Evolutionary conservation across 1,284 basidiomycete genomes (phyloP), one percentile per base, ranked within the genome.

Genomic region (Cryptococcus depauperatus): DNA sequence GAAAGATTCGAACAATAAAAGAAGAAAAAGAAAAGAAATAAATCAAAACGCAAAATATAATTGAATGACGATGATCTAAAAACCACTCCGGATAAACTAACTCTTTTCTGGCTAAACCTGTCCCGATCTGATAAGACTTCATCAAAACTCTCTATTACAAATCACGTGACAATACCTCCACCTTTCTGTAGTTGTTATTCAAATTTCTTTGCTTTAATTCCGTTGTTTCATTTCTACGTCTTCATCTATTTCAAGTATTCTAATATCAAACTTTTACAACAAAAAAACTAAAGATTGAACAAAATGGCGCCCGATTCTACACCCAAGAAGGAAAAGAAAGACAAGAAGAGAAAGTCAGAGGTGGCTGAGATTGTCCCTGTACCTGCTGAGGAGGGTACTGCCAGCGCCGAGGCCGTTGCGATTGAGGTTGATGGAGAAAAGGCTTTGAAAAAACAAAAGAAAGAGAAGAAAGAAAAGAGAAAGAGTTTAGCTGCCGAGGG

Each of bases 391-490:
- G 61, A 53, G 33, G 64, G 60, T 9, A 58, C 58, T 13, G 63
- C 62, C 18, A 63, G 59, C 46, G 64, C 64, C 28, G 61, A 63
- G 51, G 66, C 64, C 29, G 59, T 64, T 23, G 58, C 54, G 21
- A 64, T 61, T 45, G 61, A 66, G 41, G 68, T 66, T 13, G 58
- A 62, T 34, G 59, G 47, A 13, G 64, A 68, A 27, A 55, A 63
- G 43, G 61, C 57, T 16, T 49, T 49, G 21, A 54, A 66, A 52
- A 63, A 66, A 51, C 61, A 57, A 33, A 71, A 71, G 64, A 73
- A 71, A 60, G 63, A 60, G 47, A 73, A 73, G 62, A 74, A 74
- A 59, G 62, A 69, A 46, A 74, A 74, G 61, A 64, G 69, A 56
- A 72, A 71, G 59, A 62, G 59, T 30, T 55, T 67, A 3, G 69